Base-by-base conservation (phyloP, 352 stramenopile species). In the Phytophthora colocasiae region DNA sequence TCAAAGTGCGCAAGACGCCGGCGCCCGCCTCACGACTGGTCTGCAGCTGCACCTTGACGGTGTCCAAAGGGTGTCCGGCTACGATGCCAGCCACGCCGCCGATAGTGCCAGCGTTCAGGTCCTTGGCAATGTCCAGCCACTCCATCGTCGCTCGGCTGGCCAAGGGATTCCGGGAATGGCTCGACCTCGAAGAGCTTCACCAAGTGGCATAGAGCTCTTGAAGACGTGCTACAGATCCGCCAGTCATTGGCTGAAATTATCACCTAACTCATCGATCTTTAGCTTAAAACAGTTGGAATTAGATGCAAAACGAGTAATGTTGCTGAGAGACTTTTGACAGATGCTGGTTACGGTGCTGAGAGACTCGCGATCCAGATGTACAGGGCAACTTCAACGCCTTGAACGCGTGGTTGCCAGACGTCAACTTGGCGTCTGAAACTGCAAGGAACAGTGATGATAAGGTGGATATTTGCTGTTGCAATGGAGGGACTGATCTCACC, bases 21-120 rank as follows among this genome's bases (percentile, higher is more conserved):
- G 58, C 58, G 34, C 63, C 31, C 8, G 58, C 36, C 26, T 66
- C 62, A 29, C 54, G 45, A 50, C 68, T 74, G 19, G 87, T 96
- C 73, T 96, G 89, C 45, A 95, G 64, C 40, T 89, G 85, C 58
- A 95, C 87, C 66, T 96, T 96, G 63, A 96, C 82, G 22, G 89
- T 96, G 75, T 96, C 89, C 26, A 96, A 76, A 24, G 89, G 89
- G 53, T 96, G 89, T 10, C 89, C 87, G 14, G 84, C 77, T 27
- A 92, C 67, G 67, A 95, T 92, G 50, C 85, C 83, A 2, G 85
- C 85, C 32, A 93, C 83, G 58, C 86, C 86, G 44, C 83, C 86
- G 36, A 95, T 77, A n/a, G 86, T 95, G 58, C 86, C 86, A 34
- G 86, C 84, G 67, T 92, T 92, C 58, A 95, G 73, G 73, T 95